Evolutionary conservation across 2,329 filamentous ascomycete genomes (phyloP), one percentile per base, ranked within the genome.

Genomic region (Xylariaceae sp.): DNA sequence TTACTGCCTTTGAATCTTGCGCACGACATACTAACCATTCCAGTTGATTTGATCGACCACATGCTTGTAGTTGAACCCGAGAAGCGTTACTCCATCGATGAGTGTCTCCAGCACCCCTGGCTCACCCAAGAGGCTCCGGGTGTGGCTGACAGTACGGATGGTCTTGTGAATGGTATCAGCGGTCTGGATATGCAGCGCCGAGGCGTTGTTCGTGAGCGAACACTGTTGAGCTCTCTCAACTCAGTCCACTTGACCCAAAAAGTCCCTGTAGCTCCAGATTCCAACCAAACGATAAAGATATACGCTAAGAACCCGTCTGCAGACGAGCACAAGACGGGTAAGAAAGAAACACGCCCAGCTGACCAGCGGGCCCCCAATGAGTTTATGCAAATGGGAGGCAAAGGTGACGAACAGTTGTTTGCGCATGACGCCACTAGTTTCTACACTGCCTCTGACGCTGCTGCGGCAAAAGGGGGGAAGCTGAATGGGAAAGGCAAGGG

Each of bases 31-130:
- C 45, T 58, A 47, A 50, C 17, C 5, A 25, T 19, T 16, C 8
- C 41, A 77, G 74, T 98, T 42, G 90, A 97, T 56, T 75, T 98
- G 25, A 97, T 98, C 55, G 93, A 98, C 65, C 79, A 78, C 34
- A 98, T 98, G 93, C 78, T 98, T 40, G 86, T 88, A 2, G 90
- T 96, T 25, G 84, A 96, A 53, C 84, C 89, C 2, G 82, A 88
- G 22, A 80, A 85, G 64, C 83, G 93, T 39, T 92, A 86, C 65
- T 92, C 87, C 0, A 82, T 98, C 49, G 91, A 97, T 53, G 82
- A 95, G 58, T 97, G 93, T 61, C 76, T 98, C 8, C 74, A 86
- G 54, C 93, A 98, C 62, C 90, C 92, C 0, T 98, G 93, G 93
- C 80, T 89, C 43, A 89, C 82, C 1, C 76, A 81, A 52, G 77